Conservation (phyloP, 805 yeast genomes). For the Kodamaea jinghongensis region DNA sequence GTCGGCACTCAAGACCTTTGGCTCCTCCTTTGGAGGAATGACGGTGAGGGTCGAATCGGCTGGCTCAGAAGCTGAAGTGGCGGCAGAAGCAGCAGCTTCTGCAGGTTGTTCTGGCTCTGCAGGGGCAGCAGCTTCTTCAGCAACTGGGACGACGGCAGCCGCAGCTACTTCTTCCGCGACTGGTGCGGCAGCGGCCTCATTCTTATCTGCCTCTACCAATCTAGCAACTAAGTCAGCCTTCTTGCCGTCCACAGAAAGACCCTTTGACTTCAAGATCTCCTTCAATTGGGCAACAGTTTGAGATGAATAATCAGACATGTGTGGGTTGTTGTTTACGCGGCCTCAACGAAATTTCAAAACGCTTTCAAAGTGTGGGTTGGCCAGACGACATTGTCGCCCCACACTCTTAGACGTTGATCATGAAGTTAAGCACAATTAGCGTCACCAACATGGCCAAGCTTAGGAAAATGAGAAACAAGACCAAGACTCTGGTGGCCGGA, state of each 20-base stretch:
- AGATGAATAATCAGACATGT: conserved; percentile 56
- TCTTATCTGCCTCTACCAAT: conserved; percentile 54
- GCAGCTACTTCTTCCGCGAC: conserved; percentile 15
- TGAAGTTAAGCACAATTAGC: conserved; percentile 20
- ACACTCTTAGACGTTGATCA: conserved; percentile 1
- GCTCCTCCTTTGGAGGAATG: conserved; percentile 30
- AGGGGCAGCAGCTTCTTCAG: conserved; percentile 9
- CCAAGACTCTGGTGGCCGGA: conserved; percentile 24
- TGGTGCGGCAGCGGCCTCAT: conserved; percentile 12
- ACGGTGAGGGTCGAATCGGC: conserved; percentile 9
- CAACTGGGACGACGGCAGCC: conserved; percentile 6
- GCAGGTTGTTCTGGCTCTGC: conserved; percentile 8
- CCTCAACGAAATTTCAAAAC: no score
- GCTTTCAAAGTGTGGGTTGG: no score
- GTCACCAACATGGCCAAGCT: conserved; percentile 18
- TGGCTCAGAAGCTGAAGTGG: conserved; percentile 15
- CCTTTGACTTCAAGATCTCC: conserved; percentile 65
- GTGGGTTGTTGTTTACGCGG: conserved; percentile 1
- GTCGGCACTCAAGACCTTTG: conserved; percentile 54
- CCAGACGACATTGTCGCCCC: not conserved
- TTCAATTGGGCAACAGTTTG: conserved; percentile 82
- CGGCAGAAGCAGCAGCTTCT: conserved; percentile 10
- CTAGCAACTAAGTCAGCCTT: conserved; percentile 75
- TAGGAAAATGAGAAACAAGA: conserved; percentile 17
- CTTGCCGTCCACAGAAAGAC: conserved; percentile 70